Percentiles rank a stretch among this genome's conserved stretches.
phyloP scores from a whole-genome alignment of 2,329 filamentous ascomycete species.

The Aspergillus sojae region DNA sequence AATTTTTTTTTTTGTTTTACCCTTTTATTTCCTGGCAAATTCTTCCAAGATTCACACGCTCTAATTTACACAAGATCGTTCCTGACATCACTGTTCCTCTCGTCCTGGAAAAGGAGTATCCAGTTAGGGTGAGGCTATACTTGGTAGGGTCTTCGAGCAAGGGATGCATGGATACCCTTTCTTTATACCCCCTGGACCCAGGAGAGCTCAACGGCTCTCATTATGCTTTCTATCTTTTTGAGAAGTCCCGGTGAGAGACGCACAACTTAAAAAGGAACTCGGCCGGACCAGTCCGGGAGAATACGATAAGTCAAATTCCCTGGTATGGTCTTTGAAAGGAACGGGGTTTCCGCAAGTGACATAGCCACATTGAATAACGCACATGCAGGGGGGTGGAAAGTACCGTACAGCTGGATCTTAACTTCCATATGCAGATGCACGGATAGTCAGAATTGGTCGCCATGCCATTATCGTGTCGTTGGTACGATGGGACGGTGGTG shows the following conservation, averaged over 20 bases:
- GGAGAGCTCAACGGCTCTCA: background rate
- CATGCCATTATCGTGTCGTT: constrained; percentile 2
- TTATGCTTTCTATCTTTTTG: background rate
- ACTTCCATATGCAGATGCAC: constrained; percentile 9
- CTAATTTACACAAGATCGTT: background rate
- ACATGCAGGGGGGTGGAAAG: constrained; percentile 21
- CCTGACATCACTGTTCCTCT: constrained; percentile 1
- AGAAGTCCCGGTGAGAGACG: background rate
- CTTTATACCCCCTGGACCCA: background rate
- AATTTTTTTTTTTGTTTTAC: background rate
- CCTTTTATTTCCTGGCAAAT: background rate
- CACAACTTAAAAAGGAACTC: background rate
- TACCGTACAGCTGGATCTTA: constrained; percentile 14
- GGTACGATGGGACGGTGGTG: constrained; percentile 8
- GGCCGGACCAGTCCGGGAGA: background rate
- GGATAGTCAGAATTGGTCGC: constrained; percentile 1
- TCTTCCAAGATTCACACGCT: too few relatives aligned
- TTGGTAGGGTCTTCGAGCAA: constrained; percentile 13
- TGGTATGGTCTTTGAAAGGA: background rate
- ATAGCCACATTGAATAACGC: constrained; percentile 23
- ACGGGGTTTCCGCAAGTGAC: background rate
- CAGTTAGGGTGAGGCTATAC: background rate
- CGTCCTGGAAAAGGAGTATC: constrained; percentile 1
- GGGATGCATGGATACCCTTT: constrained; percentile 12
- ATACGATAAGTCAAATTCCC: constrained; percentile 20